A percentile compares a stretch with the other conserved stretches of the same genome.
These are phyloP conservation scores for Stephania japonica DNA, from an alignment of 164 flowering plant species.

Conservation along the genomic window DNA sequence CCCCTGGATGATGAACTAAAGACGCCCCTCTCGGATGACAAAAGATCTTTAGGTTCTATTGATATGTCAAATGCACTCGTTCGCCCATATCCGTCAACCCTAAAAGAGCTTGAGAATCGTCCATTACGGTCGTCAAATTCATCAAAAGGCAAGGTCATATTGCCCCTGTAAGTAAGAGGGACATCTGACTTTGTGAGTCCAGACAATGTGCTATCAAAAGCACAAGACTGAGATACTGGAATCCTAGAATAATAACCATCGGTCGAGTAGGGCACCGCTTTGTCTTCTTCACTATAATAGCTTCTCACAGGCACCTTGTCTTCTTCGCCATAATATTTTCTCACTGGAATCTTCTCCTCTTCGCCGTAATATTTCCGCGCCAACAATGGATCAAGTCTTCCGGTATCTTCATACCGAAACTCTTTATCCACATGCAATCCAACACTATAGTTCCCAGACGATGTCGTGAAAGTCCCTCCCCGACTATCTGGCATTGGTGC, in stretches of 20 bases:
- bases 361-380: conserved; percentile 17
- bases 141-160: conserved; percentile 5
- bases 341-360: conserved; percentile 14
- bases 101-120: conserved; percentile 8
- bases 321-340: conserved; percentile 21
- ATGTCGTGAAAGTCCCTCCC: conserved; percentile 1
- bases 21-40: conserved; percentile 7
- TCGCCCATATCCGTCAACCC: conserved; percentile 8
- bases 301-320: conserved; percentile 16
- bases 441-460: conserved; percentile 9
- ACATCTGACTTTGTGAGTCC: conserved; percentile 19
- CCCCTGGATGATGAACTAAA: conserved; percentile 14
- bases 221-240: conserved; percentile 22
- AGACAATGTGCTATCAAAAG: conserved; percentile 18
- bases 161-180: conserved; percentile 8
- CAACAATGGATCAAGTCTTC: conserved; percentile 5
- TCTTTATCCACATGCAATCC: conserved; percentile 18
- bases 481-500: conserved; percentile 4
- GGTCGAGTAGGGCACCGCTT: conserved; percentile 11
- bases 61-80: conserved; percentile 6
- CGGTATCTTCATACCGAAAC: conserved; percentile 5
- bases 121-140: conserved; percentile 15
- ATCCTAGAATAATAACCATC: conserved; percentile 18
- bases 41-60: conserved; percentile 13
- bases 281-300: conserved; percentile 19